A percentile compares a stretch with the other conserved stretches of the same genome.
These are phyloP conservation scores for Rhamnella rubrinervis DNA, from an alignment of 331 rosid species.

Conservation along the genomic window DNA sequence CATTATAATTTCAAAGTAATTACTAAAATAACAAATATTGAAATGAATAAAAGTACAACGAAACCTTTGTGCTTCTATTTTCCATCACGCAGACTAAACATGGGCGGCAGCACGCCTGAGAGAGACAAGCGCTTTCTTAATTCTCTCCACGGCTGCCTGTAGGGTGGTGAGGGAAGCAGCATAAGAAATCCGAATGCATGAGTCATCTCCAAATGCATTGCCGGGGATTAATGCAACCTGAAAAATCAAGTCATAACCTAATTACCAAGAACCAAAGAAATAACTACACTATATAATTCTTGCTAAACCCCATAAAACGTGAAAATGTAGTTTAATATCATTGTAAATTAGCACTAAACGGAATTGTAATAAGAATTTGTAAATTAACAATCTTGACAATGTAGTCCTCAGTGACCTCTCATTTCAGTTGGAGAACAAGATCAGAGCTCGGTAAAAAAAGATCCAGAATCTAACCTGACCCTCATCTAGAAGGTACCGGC, in stretches of 20 bases:
- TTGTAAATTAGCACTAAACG: too few relatives aligned
- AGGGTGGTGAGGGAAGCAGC: conserved; percentile 74
- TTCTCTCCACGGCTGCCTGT: conserved; percentile 76
- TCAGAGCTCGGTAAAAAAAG: background rate
- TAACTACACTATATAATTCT: background rate
- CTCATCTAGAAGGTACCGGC: conserved; percentile 72
- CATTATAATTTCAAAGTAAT: too few relatives aligned
- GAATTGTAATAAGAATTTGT: too few relatives aligned
- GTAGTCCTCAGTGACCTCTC: too few relatives aligned
- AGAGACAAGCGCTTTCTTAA: conserved; percentile 56
- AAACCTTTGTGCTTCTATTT: background rate
- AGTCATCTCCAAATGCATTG: conserved; percentile 80
- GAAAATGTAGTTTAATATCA: too few relatives aligned
- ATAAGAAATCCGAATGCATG: conserved; percentile 80
- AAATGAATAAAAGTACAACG: conserved; percentile 21
- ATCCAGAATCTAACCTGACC: conserved; percentile 65
- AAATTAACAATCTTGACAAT: too few relatives aligned
- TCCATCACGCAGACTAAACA: conserved; percentile 25
- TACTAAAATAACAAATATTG: conserved; percentile 17
- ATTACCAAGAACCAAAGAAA: conserved; percentile 1
- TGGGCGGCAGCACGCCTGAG: conserved; percentile 44
- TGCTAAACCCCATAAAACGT: background rate
- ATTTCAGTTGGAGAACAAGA: too few relatives aligned
- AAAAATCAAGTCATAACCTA: conserved; percentile 19
- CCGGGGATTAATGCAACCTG: conserved; percentile 95